These are phyloP conservation scores for Aspergillus glaucus DNA, from an alignment of 2,329 filamentous ascomycete species.

Conservation along the genomic window DNA sequence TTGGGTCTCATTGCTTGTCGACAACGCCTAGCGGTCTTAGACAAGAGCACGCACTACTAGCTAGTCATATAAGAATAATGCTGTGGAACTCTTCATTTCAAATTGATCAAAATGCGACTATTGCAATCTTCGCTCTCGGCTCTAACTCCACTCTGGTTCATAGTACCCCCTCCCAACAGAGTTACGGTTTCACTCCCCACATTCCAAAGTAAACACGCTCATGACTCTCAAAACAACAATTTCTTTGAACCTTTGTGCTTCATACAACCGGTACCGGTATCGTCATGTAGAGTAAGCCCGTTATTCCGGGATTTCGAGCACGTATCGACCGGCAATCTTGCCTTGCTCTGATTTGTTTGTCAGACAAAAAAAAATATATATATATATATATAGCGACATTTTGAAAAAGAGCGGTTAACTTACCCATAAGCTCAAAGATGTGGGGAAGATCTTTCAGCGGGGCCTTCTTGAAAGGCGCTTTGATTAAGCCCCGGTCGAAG, in stretches of 20 bases:
- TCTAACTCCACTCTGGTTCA: too few species aligned
- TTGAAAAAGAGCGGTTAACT: not conserved
- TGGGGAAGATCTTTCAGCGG: slow-evolving; percentile 70
- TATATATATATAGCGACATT: not conserved
- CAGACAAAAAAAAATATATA: not conserved
- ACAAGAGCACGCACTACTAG: too few species aligned
- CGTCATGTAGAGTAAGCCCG: not conserved
- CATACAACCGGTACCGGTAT: not conserved
- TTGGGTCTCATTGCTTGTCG: too few species aligned
- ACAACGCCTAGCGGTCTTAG: too few species aligned
- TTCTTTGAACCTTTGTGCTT: not conserved
- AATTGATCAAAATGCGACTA: too few species aligned
- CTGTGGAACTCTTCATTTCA: too few species aligned
- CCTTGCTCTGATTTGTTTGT: slow-evolving; percentile 2
- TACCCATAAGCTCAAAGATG: slow-evolving; percentile 64
- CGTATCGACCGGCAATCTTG: slow-evolving; percentile 5
- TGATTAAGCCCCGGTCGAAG: slow-evolving; percentile 62
- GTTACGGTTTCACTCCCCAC: too few species aligned
- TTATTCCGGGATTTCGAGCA: slow-evolving; percentile 5
- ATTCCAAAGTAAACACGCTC: too few species aligned
- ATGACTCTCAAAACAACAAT: not conserved
- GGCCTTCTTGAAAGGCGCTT: slow-evolving; percentile 74
- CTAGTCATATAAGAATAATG: too few species aligned
- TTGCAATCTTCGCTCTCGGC: too few species aligned
- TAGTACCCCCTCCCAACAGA: too few species aligned